These are phyloP conservation scores for Trichoderma koningiopsis DNA, from an alignment of 2,329 filamentous ascomycete species.

Conservation along the genomic window DNA sequence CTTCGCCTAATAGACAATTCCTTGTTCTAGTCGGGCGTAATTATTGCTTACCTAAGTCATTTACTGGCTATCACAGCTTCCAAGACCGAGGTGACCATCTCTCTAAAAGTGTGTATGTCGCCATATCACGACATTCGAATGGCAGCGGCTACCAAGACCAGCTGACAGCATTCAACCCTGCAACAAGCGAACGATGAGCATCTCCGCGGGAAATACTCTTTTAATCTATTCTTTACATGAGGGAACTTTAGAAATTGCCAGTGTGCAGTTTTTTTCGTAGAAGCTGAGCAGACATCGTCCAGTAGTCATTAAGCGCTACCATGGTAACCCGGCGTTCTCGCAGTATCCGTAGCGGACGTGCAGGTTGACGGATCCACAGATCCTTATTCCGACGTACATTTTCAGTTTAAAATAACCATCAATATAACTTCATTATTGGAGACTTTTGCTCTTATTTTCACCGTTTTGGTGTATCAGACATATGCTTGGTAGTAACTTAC, in stretches of 20 bases:
- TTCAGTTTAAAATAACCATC: neutral
- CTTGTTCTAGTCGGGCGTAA: neutral
- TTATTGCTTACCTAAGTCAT: neutral
- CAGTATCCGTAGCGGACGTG: neutral
- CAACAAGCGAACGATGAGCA: neutral
- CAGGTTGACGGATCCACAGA: neutral
- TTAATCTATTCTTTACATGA: neutral
- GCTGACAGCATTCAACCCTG: neutral
- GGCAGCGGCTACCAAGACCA: neutral
- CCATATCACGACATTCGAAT: constrained; percentile 21
- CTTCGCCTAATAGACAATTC: neutral
- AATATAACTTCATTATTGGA: neutral
- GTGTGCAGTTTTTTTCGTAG: neutral
- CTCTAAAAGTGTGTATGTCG: constrained; percentile 16
- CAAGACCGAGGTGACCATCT: neutral
- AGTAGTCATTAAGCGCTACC: neutral
- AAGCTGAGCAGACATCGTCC: neutral
- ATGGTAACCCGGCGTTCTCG: neutral
- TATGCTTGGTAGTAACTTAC: too few species aligned
- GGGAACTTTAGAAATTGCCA: neutral
- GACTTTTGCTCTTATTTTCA: neutral
- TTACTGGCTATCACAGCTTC: neutral
- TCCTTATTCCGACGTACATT: neutral
- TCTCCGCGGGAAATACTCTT: neutral
- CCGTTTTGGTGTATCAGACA: neutral